Evolutionary conservation across 2,329 filamentous ascomycete species (phyloP).

Genomic region (Epichloe glyceriae): DNA sequence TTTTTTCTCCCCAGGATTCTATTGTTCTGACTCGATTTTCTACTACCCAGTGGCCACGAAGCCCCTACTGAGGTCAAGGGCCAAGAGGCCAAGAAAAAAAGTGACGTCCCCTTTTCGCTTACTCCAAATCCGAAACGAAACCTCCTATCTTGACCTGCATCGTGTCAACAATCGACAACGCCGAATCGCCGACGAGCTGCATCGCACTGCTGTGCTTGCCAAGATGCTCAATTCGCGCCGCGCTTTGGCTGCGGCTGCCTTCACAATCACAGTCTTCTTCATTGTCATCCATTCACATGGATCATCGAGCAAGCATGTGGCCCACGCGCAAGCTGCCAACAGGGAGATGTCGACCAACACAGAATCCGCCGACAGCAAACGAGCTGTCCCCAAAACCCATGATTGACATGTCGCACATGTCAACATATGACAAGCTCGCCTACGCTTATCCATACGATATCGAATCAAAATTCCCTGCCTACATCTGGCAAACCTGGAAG

Average conservation of each 20-base stretch:
- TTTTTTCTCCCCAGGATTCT: too few relatives aligned
- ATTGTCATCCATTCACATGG: slow-evolving; percentile 49
- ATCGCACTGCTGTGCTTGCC: slow-evolving; percentile 1
- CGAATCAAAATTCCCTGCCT: slow-evolving; percentile 80
- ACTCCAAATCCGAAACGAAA: not conserved
- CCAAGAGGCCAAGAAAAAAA: not conserved
- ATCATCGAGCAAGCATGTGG: slow-evolving; percentile 1
- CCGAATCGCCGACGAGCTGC: not conserved
- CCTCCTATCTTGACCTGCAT: not conserved
- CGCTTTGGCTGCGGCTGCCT: slow-evolving; percentile 57
- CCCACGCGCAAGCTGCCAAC: slow-evolving; percentile 9
- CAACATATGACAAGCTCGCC: slow-evolving; percentile 66
- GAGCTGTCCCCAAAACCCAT: slow-evolving; percentile 33
- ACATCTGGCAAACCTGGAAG: slow-evolving; percentile 99
- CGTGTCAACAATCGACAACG: not conserved
- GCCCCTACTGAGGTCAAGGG: too few relatives aligned
- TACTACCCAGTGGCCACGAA: too few relatives aligned
- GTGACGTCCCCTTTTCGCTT: not conserved
- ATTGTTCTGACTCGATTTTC: too few relatives aligned
- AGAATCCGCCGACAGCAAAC: slow-evolving; percentile 7
- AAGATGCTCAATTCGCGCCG: slow-evolving; percentile 68
- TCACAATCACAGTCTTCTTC: slow-evolving; percentile 55
- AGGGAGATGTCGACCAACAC: slow-evolving; percentile 10
- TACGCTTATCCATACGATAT: slow-evolving; percentile 93
- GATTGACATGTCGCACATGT: slow-evolving; percentile 57